phyloP scores from a whole-genome alignment of 352 stramenopile genomes.

The Ophiocytium majus region DNA sequence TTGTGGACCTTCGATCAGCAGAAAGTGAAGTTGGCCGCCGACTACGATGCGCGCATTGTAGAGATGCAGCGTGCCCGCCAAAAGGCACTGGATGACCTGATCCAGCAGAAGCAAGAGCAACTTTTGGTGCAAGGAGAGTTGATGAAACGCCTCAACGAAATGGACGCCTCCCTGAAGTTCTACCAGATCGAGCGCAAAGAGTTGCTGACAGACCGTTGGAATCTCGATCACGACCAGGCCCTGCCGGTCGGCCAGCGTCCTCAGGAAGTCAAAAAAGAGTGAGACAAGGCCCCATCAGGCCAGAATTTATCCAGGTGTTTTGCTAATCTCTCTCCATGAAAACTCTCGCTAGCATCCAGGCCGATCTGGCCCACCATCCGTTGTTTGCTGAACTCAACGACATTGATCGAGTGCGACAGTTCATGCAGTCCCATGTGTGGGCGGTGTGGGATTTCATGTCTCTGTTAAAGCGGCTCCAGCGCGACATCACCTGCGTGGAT shows the following conservation, averaged over 20 bases:
- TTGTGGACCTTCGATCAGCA: constrained; percentile 15
- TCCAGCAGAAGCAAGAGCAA: background rate
- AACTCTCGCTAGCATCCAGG: background rate
- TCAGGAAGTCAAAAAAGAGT: background rate
- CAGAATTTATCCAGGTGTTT: background rate
- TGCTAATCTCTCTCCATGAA: background rate
- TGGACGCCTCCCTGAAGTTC: constrained; percentile 1
- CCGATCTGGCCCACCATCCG: background rate
- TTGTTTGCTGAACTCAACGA: background rate
- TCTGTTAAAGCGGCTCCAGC: background rate
- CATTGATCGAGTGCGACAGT: background rate
- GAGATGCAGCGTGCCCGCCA: background rate
- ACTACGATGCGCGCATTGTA: background rate
- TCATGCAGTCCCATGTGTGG: background rate
- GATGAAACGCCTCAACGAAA: background rate
- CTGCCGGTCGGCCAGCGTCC: background rate
- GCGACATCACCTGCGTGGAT: background rate
- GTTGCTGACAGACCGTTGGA: background rate
- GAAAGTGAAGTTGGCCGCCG: constrained; percentile 1
- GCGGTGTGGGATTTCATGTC: constrained; percentile 3
- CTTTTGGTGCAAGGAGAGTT: background rate
- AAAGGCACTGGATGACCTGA: constrained; percentile 9
- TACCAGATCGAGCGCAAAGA: background rate
- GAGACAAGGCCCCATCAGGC: background rate
- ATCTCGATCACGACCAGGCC: constrained; percentile 6